Evolutionary conservation across 352 stramenopile genomes (phyloP).

Genomic region (Globisporangium nagaii): DNA sequence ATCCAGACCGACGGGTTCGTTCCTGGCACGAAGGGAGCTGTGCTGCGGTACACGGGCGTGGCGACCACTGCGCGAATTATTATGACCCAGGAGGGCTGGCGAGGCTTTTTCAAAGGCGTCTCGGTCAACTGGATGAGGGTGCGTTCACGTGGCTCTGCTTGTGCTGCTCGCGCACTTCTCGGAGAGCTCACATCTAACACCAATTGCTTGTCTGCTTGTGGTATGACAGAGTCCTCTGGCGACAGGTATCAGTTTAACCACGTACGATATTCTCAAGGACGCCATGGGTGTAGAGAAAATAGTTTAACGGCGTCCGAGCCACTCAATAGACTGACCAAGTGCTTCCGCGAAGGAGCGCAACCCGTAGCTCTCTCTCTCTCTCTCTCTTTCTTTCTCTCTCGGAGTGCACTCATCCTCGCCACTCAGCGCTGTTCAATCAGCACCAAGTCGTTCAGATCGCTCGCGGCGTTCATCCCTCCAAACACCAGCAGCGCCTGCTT

Average conservation of each 20-base stretch:
- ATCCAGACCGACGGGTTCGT: constrained; percentile 84
- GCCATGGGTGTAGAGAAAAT: constrained; percentile 74
- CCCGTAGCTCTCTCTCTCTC: not conserved
- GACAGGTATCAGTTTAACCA: constrained; percentile 82
- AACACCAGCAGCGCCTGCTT: constrained; percentile 36
- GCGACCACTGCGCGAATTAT: constrained; percentile 65
- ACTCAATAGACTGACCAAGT: constrained; percentile 32
- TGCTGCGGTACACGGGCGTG: constrained; percentile 66
- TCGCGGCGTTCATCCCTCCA: constrained; percentile 48
- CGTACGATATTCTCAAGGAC: constrained; percentile 85
- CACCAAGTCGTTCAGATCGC: constrained; percentile 34
- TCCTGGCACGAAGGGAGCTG: constrained; percentile 24
- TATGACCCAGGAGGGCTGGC: constrained; percentile 66
- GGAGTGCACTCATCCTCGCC: no score
- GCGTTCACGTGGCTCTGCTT: constrained; percentile 14
- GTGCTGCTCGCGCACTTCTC: not conserved
- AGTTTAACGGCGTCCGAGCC: constrained; percentile 11
- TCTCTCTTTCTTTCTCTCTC: not conserved
- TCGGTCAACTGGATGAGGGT: constrained; percentile 86
- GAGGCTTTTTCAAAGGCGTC: constrained; percentile 82
- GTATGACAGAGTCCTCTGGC: constrained; percentile 64
- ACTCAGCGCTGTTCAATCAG: constrained; percentile 13
- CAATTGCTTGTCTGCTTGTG: not conserved
- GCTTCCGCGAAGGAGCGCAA: no score
- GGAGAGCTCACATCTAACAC: not conserved